Conservation (phyloP, 805 yeast genomes). For the Candida xiaguanensis region DNA sequence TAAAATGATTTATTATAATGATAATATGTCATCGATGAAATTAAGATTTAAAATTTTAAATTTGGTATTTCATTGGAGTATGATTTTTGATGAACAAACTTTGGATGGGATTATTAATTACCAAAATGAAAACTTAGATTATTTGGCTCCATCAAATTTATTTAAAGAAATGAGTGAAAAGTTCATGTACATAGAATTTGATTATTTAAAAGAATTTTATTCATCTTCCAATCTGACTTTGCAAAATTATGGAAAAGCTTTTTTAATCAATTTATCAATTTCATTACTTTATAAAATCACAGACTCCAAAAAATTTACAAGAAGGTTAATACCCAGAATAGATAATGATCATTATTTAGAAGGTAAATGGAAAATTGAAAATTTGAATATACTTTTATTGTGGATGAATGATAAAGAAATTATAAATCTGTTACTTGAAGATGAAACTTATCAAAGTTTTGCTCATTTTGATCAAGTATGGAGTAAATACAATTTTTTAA, state of each 20-base stretch:
- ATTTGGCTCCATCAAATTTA: neutral
- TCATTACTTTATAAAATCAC: slow-evolving; percentile 9
- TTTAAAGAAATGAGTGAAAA: slow-evolving; percentile 5
- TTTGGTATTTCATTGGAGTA: slow-evolving; percentile 17
- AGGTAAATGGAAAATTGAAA: slow-evolving; percentile 5
- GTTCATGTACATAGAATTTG: slow-evolving; percentile 7
- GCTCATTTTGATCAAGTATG: slow-evolving; percentile 21
- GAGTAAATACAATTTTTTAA: slow-evolving; percentile 20
- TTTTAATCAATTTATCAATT: slow-evolving; percentile 7
- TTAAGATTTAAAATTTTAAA: slow-evolving; percentile 20
- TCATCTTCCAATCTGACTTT: neutral
- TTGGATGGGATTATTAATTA: slow-evolving; percentile 5
- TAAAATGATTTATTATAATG: slow-evolving; percentile 13
- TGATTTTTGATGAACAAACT: slow-evolving; percentile 2
- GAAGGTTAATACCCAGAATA: neutral
- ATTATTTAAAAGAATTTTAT: slow-evolving; percentile 9
- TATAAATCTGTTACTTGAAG: slow-evolving; percentile 14
- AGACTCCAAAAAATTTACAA: neutral
- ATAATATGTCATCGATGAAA: slow-evolving; percentile 25
- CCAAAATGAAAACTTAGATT: neutral
- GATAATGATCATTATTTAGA: neutral
- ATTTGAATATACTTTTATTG: slow-evolving; percentile 3
- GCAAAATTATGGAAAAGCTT: neutral
- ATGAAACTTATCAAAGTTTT: slow-evolving; percentile 16
- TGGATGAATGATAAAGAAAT: slow-evolving; percentile 7